Base-by-base conservation (phyloP, 1,284 basidiomycete species). In the Apiotrichum laibachii region DNA sequence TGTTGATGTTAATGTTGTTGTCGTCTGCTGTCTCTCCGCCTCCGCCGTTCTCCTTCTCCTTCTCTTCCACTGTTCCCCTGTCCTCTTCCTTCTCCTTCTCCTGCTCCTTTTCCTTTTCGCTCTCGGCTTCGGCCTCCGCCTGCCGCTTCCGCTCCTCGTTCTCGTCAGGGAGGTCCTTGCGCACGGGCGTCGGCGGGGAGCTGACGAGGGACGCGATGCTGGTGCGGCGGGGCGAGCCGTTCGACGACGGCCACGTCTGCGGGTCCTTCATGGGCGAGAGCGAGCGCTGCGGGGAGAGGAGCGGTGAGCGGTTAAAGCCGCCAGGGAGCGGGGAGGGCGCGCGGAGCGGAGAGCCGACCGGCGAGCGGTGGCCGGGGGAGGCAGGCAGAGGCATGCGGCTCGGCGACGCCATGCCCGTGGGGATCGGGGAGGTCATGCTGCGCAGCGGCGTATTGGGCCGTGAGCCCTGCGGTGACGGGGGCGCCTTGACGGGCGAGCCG, bases 41-140 rank as follows among this genome's bases (percentile, higher is more conserved):
- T 57, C 46, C 19, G 57, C 26, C 26, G 26, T 31, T 31, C 26
- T 31, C 26, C 26, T 31, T 31, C 26, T 31, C 26, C 26, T 31
- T 31, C 4, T 31, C 26, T 7, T 31, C 26, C 26, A 31, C 26
- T 31, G 26, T 31, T 31, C 7, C 26, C 26, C 7, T 31, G 18
- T 54, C 54, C 13, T 16, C 61, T 22, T 50, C 45, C 35, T 7
- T 37, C 22, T 51, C 55, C 12, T 15, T 60, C 12, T 49, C 55
- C 10, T 21, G 49, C 19, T 53, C 50, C 37, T 31, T 22, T 22
- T 46, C 47, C 34, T 22, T 52, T 6, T 19, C 51, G n/a, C 49
- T 46, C 18, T 37, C 22, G 2, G 34, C 42, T 7, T 55, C 50
- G 13, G 40, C 50, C 9, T 48, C 44, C 4, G 50, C 18, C 52